Evolutionary conservation across 2,329 filamentous ascomycete genomes (phyloP), one percentile per base, ranked within the genome.

Genomic region (Talaromyces sp.): DNA sequence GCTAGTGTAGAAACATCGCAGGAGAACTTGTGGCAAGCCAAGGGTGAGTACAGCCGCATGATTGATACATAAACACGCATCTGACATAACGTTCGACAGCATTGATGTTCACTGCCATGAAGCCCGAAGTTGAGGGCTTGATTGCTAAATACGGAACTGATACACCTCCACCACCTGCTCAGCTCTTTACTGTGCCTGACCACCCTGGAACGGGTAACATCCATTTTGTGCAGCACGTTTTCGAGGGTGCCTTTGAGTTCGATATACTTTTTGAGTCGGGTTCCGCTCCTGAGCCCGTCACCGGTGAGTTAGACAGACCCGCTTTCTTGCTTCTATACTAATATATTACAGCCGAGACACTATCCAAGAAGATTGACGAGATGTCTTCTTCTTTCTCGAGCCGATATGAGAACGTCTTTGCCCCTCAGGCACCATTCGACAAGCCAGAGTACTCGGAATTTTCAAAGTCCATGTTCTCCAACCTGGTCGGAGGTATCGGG

Each of bases 381-480:
- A 83, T 86, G 0, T 88, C 87, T 0, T 80, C 86, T 57, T 81
- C 83, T 5, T 98, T 97, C 75, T 84, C 85, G 37, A 82, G 89
- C 58, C 88, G 89, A 31, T 99, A 96, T 74, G 78, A 85, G 14
- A 82, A 86, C 21, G 81, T 91, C 35, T 89, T 95, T 72, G 81
- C 86, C 59, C 87, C 92, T 0, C 83, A 92, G 70, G 80, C 87
- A 0, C 93, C 95, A 0, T 99, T 95, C 75, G 80, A 85, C 18
- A 83, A 84, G 3, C 82, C 86, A 2, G 86, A 91, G 70, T 95
- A 96, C 73, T 82, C 86, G 55, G 83, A 83, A 63, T 97, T 98
- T 74, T 91, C 88, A 66, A 90, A 91, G 74, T 93, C 89, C 66
- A 89, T 99, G 82, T 90, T 99, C 69, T 97, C 93, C 1, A 99